Conservation (phyloP, 305 asterid genomes). For the Fraxinus platypoda region DNA sequence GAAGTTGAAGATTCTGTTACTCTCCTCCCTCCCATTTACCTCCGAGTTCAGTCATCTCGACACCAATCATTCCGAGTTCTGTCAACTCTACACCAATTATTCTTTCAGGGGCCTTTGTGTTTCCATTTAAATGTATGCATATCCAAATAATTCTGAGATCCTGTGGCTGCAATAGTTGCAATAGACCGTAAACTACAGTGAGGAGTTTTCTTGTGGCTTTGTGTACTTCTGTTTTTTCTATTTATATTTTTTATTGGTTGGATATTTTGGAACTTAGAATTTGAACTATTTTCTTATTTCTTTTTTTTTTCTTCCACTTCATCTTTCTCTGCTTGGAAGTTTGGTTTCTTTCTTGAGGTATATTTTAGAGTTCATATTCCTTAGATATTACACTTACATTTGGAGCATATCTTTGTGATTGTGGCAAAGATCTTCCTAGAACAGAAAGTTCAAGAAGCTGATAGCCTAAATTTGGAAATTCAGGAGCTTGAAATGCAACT, state of each 20-base stretch:
- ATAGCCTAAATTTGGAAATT: slow-evolving; percentile 41
- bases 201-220: not conserved
- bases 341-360: slow-evolving; percentile 15
- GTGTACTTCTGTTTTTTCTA: not conserved
- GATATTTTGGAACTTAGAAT: not conserved
- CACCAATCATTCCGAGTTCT: not conserved
- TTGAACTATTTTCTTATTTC: not conserved
- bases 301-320: slow-evolving; percentile 10
- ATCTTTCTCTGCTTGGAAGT: slow-evolving; percentile 1
- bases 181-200: not conserved
- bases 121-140: slow-evolving; percentile 5
- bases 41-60: not conserved
- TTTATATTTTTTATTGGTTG: slow-evolving; percentile 6
- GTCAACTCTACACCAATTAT: not conserved
- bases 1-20: not conserved
- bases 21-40: not conserved
- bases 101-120: not conserved
- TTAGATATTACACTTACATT: slow-evolving; percentile 13
- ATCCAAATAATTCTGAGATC: not conserved
- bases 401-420: slow-evolving; percentile 24
- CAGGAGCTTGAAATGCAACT: slow-evolving; percentile 74
- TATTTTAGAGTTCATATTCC: not conserved
- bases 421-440: slow-evolving; percentile 58
- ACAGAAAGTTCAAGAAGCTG: slow-evolving; percentile 58
- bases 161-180: not conserved